A percentile compares a stretch with the other conserved stretches of the same genome.
Evolutionary conservation across 495 filamentous ascomycete species (phyloP).

Genomic region (Echria macrotheca): DNA sequence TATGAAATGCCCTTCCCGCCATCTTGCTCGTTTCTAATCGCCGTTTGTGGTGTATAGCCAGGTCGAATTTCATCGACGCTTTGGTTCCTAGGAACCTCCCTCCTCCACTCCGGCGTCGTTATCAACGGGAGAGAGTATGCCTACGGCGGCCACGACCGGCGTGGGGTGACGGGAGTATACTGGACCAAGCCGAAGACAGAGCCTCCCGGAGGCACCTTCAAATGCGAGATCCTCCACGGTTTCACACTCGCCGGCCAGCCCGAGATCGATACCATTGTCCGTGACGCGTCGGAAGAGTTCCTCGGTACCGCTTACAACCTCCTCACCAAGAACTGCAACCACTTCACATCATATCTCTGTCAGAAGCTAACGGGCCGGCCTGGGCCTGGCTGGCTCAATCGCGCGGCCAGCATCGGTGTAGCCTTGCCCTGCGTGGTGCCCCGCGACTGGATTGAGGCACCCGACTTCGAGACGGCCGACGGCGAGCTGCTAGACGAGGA

Average conservation of each 20-base stretch:
- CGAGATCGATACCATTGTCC: conserved; percentile 64
- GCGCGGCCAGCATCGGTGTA: conserved; percentile 71
- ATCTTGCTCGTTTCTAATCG: neutral
- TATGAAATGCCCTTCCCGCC: conserved; percentile 29
- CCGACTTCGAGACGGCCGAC: conserved; percentile 65
- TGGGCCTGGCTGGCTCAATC: conserved; percentile 67
- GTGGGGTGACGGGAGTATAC: conserved; percentile 67
- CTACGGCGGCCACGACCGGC: conserved; percentile 70
- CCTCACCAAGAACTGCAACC: conserved; percentile 75
- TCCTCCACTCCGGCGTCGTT: conserved; percentile 75
- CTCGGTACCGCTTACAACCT: conserved; percentile 68
- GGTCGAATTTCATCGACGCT: conserved; percentile 61
- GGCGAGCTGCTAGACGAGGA: conserved; percentile 60
- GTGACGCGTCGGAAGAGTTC: conserved; percentile 60
- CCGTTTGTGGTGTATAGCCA: conserved; percentile 38
- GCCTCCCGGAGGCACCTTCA: conserved; percentile 69
- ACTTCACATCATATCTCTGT: conserved; percentile 69
- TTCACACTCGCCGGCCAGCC: conserved; percentile 56
- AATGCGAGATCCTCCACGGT: conserved; percentile 63
- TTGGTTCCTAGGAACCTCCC: conserved; percentile 65
- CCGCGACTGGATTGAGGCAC: conserved; percentile 69
- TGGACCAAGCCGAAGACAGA: conserved; percentile 63
- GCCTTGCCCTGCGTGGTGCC: conserved; percentile 75
- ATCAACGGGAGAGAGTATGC: conserved; percentile 73
- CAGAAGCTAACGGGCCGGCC: conserved; percentile 55